These are phyloP conservation scores for Chloris gayana DNA, from an alignment of 176 grass and related monocot genomes.

Conservation along the genomic window DNA sequence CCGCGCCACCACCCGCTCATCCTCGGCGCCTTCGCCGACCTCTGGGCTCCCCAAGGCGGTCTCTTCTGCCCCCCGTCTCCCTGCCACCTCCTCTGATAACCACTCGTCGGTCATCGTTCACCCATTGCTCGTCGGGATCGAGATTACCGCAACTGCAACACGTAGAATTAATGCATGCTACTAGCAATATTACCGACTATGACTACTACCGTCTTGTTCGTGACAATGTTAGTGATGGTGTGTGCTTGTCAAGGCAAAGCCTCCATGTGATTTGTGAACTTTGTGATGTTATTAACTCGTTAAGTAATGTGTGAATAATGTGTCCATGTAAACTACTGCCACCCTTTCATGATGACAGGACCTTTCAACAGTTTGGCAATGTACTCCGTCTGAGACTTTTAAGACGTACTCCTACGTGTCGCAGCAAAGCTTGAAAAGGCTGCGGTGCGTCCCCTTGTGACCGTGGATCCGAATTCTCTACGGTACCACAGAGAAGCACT, in stretches of 20 bases:
- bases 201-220: too few species aligned
- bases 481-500: too few species aligned
- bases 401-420: neutral
- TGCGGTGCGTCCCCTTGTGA: neutral
- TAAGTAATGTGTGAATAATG: neutral
- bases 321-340: neutral
- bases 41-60: slow-evolving; percentile 57
- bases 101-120: neutral
- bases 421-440: neutral
- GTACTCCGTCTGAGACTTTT: neutral
- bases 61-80: slow-evolving; percentile 62
- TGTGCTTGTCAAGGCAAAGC: neutral
- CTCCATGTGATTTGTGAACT: neutral
- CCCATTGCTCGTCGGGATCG: neutral
- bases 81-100: slow-evolving; percentile 46
- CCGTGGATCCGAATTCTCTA: too few species aligned
- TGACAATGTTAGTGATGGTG: neutral
- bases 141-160: neutral
- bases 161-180: neutral
- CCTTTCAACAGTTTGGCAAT: neutral
- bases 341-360: neutral
- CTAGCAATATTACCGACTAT: too few species aligned
- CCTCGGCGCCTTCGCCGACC: slow-evolving; percentile 81
- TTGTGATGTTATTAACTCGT: neutral
- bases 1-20: slow-evolving; percentile 79